Evolutionary conservation across 139 green algal species (phyloP).

Genomic region (Gonium pectorale): DNA sequence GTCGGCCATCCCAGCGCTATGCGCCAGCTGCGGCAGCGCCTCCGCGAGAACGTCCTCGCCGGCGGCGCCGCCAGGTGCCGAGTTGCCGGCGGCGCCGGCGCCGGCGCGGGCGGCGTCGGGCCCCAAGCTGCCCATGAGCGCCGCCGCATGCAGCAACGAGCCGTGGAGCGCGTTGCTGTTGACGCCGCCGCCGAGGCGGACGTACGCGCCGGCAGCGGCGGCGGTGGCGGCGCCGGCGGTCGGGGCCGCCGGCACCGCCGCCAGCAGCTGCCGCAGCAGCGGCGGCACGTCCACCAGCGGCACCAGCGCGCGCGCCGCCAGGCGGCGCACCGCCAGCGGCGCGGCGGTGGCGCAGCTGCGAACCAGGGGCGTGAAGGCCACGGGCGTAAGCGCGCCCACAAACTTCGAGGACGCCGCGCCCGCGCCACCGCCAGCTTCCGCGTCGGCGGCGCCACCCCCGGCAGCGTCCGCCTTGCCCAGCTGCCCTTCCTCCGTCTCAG

Average conservation of each 20-base stretch:
- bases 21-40: slow-evolving; percentile 34
- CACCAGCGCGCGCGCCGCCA: slow-evolving; percentile 76
- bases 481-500: too few relatives aligned
- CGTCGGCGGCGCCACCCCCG: too few relatives aligned
- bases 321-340: slow-evolving; percentile 70
- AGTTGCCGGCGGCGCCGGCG: background rate
- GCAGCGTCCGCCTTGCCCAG: too few relatives aligned
- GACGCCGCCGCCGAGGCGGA: slow-evolving; percentile 3
- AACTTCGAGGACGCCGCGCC: too few relatives aligned
- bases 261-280: slow-evolving; percentile 49
- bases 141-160: slow-evolving; percentile 69
- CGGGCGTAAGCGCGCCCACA: slow-evolving; percentile 60
- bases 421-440: too few relatives aligned
- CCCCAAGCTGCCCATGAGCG: slow-evolving; percentile 54
- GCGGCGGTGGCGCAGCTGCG: slow-evolving; percentile 60
- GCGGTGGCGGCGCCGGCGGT: slow-evolving; percentile 3
- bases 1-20: slow-evolving; percentile 30
- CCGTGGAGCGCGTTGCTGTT: slow-evolving; percentile 70
- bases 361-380: slow-evolving; percentile 75
- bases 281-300: slow-evolving; percentile 71
- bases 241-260: background rate
- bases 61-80: background rate
- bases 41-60: background rate
- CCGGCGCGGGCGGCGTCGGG: background rate
- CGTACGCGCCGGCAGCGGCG: background rate